Conservation (phyloP, 805 yeast species). For the Myxozyma melibiosi region DNA sequence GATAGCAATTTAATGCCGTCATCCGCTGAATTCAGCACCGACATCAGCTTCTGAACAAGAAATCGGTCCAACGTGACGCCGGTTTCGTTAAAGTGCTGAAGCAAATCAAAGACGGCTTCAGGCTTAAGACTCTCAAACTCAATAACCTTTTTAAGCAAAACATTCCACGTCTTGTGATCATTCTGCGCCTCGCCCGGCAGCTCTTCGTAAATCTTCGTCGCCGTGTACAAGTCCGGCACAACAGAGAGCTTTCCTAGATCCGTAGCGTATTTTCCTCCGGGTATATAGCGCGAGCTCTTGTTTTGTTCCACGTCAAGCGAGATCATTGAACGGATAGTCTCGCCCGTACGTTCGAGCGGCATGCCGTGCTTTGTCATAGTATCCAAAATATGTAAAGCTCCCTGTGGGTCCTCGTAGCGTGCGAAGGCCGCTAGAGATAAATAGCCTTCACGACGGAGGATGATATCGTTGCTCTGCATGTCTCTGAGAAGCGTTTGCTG, state of each 20-base stretch:
- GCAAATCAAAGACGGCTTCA: conserved; percentile 6
- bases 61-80: conserved; percentile 9
- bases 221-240: conserved; percentile 7
- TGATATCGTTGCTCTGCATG: conserved; percentile 2
- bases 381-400: conserved; percentile 13
- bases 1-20: conserved; percentile 9
- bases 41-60: conserved; percentile 12
- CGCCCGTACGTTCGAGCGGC: conserved; percentile 7
- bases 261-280: conserved; percentile 5
- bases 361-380: conserved; percentile 15
- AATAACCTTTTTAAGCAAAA: conserved; percentile 7
- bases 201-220: conserved; percentile 10
- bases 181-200: not conserved
- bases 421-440: conserved; percentile 13
- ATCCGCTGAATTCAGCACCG: conserved; percentile 1
- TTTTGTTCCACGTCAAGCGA: not conserved
- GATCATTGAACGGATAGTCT: conserved; percentile 1
- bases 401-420: conserved; percentile 10
- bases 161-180: conserved; percentile 22
- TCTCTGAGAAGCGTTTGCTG: conserved; percentile 13
- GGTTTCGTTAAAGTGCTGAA: conserved; percentile 9
- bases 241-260: conserved; percentile 2
- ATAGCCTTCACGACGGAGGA: conserved; percentile 19
- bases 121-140: not conserved
- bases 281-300: conserved; percentile 1